Percentiles rank a stretch among this genome's conserved stretches.
Evolutionary conservation across 1,284 basidiomycete genomes (phyloP).

Genomic region (Ganoderma multipileum): DNA sequence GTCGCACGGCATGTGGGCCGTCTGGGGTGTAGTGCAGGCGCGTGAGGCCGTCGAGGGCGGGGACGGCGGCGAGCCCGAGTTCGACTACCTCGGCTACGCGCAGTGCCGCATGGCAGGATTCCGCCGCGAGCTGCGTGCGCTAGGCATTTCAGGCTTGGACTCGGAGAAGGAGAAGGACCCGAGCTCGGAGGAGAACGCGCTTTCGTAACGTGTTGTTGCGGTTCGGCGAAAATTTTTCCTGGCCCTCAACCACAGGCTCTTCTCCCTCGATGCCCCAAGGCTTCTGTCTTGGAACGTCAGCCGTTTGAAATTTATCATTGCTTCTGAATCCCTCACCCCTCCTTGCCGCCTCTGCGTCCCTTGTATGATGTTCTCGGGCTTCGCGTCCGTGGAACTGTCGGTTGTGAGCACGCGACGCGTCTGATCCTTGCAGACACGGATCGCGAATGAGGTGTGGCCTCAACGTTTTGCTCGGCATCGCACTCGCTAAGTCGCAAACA

Average conservation of each 20-base stretch:
- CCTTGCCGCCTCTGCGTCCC: background rate
- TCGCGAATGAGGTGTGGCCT: background rate
- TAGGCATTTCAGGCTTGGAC: conserved; percentile 47
- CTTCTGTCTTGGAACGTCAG: background rate
- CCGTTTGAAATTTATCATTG: background rate
- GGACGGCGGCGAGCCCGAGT: conserved; percentile 64
- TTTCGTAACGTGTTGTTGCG: conserved; percentile 13
- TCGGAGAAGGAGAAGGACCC: background rate
- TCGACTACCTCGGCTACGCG: conserved; percentile 82
- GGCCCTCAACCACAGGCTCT: too few species aligned
- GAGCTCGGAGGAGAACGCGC: too few species aligned
- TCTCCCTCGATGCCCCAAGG: background rate
- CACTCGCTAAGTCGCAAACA: background rate
- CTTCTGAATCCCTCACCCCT: background rate
- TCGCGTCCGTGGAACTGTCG: background rate
- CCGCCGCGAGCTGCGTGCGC: conserved; percentile 57
- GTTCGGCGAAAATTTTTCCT: background rate
- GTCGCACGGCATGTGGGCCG: conserved; percentile 87
- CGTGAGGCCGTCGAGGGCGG: conserved; percentile 78
- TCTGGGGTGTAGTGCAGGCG: conserved; percentile 93
- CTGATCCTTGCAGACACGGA: background rate
- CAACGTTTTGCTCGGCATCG: background rate
- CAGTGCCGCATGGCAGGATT: conserved; percentile 69
- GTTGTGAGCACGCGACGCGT: background rate
- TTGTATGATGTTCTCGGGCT: background rate